Conservation (phyloP, 495 filamentous ascomycete species). For the Neurospora sp. region DNA sequence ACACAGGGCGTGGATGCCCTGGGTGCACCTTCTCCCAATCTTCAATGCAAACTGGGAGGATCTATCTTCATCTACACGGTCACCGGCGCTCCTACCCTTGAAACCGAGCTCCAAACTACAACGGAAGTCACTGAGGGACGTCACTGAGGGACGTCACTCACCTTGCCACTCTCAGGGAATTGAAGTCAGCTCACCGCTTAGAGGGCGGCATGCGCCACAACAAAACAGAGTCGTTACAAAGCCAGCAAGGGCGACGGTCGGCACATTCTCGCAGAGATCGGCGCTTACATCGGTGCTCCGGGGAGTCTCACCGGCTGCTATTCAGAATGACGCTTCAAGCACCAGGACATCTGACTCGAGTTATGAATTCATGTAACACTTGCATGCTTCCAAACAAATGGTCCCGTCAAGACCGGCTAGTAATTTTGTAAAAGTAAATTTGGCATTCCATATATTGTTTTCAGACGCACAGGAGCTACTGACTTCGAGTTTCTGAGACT, state of each 20-base stretch:
- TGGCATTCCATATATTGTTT: not conserved
- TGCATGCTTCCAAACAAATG: not conserved
- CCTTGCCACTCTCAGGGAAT: not conserved
- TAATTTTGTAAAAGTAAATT: not conserved
- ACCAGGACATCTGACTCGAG: conserved; percentile 69
- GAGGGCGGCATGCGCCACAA: not conserved
- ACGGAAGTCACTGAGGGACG: not conserved
- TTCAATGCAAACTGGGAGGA: too few relatives aligned
- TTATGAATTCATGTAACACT: conserved; percentile 14
- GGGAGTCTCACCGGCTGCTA: conserved; percentile 63
- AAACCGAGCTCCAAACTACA: not conserved
- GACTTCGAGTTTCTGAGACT: not conserved
- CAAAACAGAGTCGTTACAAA: conserved; percentile 4
- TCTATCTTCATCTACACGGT: not conserved
- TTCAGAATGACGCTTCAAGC: conserved; percentile 78
- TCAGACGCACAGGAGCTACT: not conserved
- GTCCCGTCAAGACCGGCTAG: not conserved
- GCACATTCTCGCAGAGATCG: conserved; percentile 54
- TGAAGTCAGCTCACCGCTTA: not conserved
- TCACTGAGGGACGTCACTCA: not conserved
- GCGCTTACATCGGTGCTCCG: conserved; percentile 63
- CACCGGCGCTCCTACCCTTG: not conserved
- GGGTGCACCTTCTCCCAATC: too few relatives aligned
- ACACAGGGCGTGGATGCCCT: too few relatives aligned
- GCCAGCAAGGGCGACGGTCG: conserved; percentile 25